These are phyloP conservation scores for Azolla pinnata DNA, from an alignment of 75 land plant genomes.

Conservation along the genomic window DNA sequence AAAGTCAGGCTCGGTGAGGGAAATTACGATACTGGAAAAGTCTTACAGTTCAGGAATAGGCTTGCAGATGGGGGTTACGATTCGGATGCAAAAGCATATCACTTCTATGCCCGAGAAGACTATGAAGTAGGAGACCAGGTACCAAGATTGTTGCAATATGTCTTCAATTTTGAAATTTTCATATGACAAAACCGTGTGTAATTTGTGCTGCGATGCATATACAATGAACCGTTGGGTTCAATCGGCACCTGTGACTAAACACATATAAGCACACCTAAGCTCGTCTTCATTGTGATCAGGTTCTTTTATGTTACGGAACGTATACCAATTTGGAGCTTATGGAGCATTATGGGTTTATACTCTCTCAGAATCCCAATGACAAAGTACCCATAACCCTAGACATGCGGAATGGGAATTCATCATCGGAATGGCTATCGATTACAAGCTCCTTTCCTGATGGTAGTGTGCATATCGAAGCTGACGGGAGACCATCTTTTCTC, in stretches of 20 bases:
- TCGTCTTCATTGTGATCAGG: slow-evolving; percentile 31
- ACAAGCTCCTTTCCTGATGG: slow-evolving; percentile 25
- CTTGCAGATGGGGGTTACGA: slow-evolving; percentile 79
- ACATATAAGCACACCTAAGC: too few species aligned
- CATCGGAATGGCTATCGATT: slow-evolving; percentile 7
- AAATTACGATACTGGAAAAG: background rate
- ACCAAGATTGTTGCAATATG: too few species aligned
- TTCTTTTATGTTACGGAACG: slow-evolving; percentile 75
- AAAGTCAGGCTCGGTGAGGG: too few species aligned
- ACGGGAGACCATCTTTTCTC: slow-evolving; percentile 84
- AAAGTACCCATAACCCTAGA: slow-evolving; percentile 48
- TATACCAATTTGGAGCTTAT: slow-evolving; percentile 90
- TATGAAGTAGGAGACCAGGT: slow-evolving; percentile 86
- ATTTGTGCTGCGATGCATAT: too few species aligned
- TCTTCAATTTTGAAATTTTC: too few species aligned
- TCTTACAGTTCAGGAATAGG: slow-evolving; percentile 18
- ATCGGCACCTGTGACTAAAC: too few species aligned
- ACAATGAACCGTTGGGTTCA: too few species aligned
- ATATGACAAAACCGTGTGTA: too few species aligned
- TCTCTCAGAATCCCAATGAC: slow-evolving; percentile 68
- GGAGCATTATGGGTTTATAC: slow-evolving; percentile 90
- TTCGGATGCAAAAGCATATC: slow-evolving; percentile 40
- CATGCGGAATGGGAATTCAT: background rate
- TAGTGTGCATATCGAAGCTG: slow-evolving; percentile 38
- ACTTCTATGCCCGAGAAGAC: slow-evolving; percentile 73